Conservation (phyloP, 805 yeast genomes). For the Phaffomyces antillensis region DNA sequence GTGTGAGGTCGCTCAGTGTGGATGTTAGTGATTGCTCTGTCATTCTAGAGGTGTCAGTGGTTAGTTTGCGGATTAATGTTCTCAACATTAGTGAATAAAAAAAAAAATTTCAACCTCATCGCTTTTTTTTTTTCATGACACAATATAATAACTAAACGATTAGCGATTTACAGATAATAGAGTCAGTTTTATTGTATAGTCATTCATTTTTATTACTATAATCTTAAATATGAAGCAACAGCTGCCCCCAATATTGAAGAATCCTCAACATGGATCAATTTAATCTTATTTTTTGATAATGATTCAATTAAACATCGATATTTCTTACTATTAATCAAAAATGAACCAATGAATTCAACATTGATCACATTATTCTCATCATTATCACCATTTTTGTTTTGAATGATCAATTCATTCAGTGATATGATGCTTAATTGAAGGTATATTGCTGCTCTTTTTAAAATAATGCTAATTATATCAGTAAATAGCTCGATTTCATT, state of each 20-base stretch:
- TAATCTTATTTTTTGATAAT: conserved; percentile 26
- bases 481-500: conserved; percentile 23
- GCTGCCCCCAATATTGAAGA: conserved; percentile 50
- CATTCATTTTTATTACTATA: background rate
- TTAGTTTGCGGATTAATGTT: background rate
- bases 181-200: too few species aligned
- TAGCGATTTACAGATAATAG: too few species aligned
- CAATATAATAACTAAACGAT: too few species aligned
- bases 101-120: background rate
- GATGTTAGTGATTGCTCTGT: background rate
- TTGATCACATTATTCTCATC: conserved; percentile 13
- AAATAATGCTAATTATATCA: conserved; percentile 30
- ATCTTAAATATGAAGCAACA: conserved; percentile 32
- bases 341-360: conserved; percentile 47
- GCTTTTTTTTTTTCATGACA: background rate
- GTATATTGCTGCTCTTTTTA: conserved; percentile 28
- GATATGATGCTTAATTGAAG: conserved; percentile 9
- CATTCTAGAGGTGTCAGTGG: too few species aligned
- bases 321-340: conserved; percentile 35
- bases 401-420: conserved; percentile 3
- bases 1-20: background rate
- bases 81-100: background rate
- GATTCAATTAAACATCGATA: conserved; percentile 23
- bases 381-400: background rate
- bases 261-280: conserved; percentile 34